Conservation (phyloP, 2,329 filamentous ascomycete species). For the Chaetomiaceae sp. region DNA sequence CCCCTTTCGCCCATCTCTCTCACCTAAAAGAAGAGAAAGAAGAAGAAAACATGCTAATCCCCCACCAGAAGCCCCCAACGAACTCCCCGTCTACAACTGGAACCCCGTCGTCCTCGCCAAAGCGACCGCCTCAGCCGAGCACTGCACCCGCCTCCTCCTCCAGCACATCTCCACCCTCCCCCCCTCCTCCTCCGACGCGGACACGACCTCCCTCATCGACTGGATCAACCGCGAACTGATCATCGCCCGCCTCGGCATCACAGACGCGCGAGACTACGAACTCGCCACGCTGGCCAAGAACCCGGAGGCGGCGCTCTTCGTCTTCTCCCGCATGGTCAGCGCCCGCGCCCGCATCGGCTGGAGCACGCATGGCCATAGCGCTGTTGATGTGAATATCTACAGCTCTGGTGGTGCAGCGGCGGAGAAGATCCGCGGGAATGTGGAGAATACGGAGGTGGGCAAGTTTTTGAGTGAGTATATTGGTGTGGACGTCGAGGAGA, state of each 20-base stretch:
- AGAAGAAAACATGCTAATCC: slow-evolving; percentile 40
- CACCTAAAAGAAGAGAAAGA: too few relatives aligned
- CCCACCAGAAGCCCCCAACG: slow-evolving; percentile 44
- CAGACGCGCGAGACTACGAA: slow-evolving; percentile 67
- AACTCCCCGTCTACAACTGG: slow-evolving; percentile 64
- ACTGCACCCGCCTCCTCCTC: slow-evolving; percentile 59
- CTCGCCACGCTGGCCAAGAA: slow-evolving; percentile 59
- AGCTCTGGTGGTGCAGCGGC: slow-evolving; percentile 64
- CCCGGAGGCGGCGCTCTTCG: slow-evolving; percentile 48
- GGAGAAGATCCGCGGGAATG: slow-evolving; percentile 69
- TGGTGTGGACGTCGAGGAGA: slow-evolving; percentile 67
- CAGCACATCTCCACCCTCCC: slow-evolving; percentile 46
- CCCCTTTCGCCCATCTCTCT: too few relatives aligned
- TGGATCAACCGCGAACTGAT: slow-evolving; percentile 69
- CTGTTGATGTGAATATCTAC: slow-evolving; percentile 96
- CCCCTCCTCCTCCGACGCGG: slow-evolving; percentile 29
- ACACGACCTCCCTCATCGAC: slow-evolving; percentile 37
- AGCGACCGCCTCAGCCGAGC: slow-evolving; percentile 73
- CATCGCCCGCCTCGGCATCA: slow-evolving; percentile 67
- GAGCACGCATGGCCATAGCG: slow-evolving; percentile 90
- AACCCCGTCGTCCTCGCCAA: slow-evolving; percentile 71
- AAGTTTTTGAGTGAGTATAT: slow-evolving; percentile 76
- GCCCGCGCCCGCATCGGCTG: slow-evolving; percentile 85
- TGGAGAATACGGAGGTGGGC: slow-evolving; percentile 92
- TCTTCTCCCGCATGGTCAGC: slow-evolving; percentile 82